Base-by-base conservation (phyloP, 192 early-diverging fungal genomes). In the Rhizophagus clarus region DNA sequence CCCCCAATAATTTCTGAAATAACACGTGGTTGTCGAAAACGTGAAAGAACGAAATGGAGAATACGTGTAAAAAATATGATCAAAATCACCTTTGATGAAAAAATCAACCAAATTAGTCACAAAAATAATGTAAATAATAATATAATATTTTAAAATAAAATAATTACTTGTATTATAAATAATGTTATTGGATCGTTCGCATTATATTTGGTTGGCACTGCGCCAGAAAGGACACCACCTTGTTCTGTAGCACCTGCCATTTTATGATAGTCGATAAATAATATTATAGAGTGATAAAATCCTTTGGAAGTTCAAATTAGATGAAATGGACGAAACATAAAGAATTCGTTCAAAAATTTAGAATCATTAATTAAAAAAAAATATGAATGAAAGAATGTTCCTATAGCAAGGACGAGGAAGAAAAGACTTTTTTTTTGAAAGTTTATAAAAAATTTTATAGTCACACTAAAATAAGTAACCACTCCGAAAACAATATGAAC, bases 1-100 rank as follows among this genome's bases (percentile, higher is more conserved):
- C 96, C 96, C 29, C 93, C 96, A 34, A 97, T 81, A 62, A 98
- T 92, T 82, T 98, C 97, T 42, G 96, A 93, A 67, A 98, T 97
- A 47, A 97, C 97, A 4, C 88, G 83, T 0, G 97, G 97, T 82
- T 98, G 96, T 64, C 86, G 80, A 11, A 97, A 74, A 37, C 87
- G 85, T 20, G 82, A 82, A 28, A 98, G 83, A 5, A 82, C 79
- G 37, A 93, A 14, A 29, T 90, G 89, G 12, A 98, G 80, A 56
- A 93, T 22, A 40, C 96, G 90, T 42, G 92, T 91, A 42, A 95
- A 82, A 68, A 80, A 81, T n/a, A 97, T 86, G 61, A 97, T 94
- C 77, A 97, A 87, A 40, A 90, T 74, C 0, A 82, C 81, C 88
- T 90, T 72, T 14, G 11, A 34, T 34, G 37, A 76, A 9, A 76